Conservation (phyloP, 2,329 filamentous ascomycete species). For the Aspergillus sp. region DNA sequence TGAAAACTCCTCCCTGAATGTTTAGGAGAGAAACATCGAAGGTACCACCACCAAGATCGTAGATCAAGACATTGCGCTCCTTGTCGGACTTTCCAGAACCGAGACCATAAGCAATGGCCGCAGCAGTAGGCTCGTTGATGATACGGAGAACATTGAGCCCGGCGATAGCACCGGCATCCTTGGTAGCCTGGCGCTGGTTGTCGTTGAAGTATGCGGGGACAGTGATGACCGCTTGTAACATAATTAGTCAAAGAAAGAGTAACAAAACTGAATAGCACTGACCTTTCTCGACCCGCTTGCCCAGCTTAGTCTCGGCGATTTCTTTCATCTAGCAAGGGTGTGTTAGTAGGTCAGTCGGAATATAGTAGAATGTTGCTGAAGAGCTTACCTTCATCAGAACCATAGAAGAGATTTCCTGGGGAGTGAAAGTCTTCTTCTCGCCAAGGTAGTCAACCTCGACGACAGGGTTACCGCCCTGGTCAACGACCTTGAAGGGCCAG, state of each 20-base stretch:
- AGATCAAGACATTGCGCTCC: slow-evolving; percentile 99
- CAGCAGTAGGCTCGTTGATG: slow-evolving; percentile 99
- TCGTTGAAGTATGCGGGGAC: slow-evolving; percentile 99
- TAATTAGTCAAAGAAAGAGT: no score
- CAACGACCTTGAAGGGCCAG: slow-evolving; percentile 98
- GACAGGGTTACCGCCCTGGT: slow-evolving; percentile 84
- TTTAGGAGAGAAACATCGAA: slow-evolving; percentile 99
- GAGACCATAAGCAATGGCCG: slow-evolving; percentile 97
- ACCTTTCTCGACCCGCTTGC: slow-evolving; percentile 93
- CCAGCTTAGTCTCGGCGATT: slow-evolving; percentile 96
- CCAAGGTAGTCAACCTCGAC: slow-evolving; percentile 95
- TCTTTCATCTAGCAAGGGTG: slow-evolving; percentile 83
- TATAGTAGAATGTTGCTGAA: not conserved
- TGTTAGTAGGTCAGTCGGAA: slow-evolving; percentile 26
- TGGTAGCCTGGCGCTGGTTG: slow-evolving; percentile 99
- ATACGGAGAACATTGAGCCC: slow-evolving; percentile 99
- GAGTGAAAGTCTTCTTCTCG: slow-evolving; percentile 94
- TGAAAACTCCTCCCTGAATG: slow-evolving; percentile 99
- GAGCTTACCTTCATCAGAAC: slow-evolving; percentile 86
- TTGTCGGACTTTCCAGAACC: slow-evolving; percentile 93
- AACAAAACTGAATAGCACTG: no score
- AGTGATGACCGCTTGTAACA: slow-evolving; percentile 77
- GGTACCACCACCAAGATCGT: slow-evolving; percentile 99
- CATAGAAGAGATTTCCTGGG: slow-evolving; percentile 99
- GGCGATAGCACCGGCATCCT: slow-evolving; percentile 97